A percentile compares a stretch with the other conserved stretches of the same genome.
These are phyloP conservation scores for Ascocoryne sarcoides DNA, from an alignment of 2,329 filamentous ascomycete species.

Conservation along the genomic window DNA sequence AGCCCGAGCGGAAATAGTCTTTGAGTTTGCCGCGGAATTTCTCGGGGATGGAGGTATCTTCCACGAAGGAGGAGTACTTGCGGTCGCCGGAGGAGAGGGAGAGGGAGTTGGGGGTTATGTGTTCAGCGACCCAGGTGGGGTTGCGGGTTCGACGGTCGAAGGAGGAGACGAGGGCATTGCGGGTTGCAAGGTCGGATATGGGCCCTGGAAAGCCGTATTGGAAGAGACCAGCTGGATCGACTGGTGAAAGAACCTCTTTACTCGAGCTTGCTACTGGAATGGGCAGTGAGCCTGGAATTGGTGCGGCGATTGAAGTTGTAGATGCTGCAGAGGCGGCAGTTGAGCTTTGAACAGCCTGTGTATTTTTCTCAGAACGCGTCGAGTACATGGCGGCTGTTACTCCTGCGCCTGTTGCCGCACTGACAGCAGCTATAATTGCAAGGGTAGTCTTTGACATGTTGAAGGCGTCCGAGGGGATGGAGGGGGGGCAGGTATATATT, in stretches of 20 bases:
- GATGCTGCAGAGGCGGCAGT: constrained; percentile 20
- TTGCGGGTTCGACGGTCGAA: constrained; percentile 89
- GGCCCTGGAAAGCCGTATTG: constrained; percentile 91
- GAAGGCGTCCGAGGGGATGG: constrained; percentile 16
- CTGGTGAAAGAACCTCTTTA: constrained; percentile 37
- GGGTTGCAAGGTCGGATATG: constrained; percentile 69
- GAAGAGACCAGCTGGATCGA: constrained; percentile 69
- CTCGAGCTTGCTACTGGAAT: constrained; percentile 1
- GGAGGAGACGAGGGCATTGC: constrained; percentile 70
- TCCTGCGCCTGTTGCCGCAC: constrained; percentile 68
- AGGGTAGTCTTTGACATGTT: constrained; percentile 73
- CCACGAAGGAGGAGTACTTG: constrained; percentile 71
- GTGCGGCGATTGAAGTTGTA: constrained; percentile 19
- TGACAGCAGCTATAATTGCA: constrained; percentile 65
- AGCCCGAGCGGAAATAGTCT: constrained; percentile 92
- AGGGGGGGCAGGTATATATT: constrained; percentile 14
- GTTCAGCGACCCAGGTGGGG: constrained; percentile 90
- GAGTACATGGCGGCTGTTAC: constrained; percentile 61
- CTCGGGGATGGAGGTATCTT: constrained; percentile 71
- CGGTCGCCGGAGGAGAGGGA: constrained; percentile 68
- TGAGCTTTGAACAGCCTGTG: constrained; percentile 25
- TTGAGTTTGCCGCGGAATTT: constrained; percentile 84
- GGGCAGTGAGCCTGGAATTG: constrained; percentile 24
- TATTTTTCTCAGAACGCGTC: constrained; percentile 39
- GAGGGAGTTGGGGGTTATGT: constrained; percentile 86